phyloP scores from a whole-genome alignment of 495 filamentous ascomycete genomes.

The Penicillium verhagenii region DNA sequence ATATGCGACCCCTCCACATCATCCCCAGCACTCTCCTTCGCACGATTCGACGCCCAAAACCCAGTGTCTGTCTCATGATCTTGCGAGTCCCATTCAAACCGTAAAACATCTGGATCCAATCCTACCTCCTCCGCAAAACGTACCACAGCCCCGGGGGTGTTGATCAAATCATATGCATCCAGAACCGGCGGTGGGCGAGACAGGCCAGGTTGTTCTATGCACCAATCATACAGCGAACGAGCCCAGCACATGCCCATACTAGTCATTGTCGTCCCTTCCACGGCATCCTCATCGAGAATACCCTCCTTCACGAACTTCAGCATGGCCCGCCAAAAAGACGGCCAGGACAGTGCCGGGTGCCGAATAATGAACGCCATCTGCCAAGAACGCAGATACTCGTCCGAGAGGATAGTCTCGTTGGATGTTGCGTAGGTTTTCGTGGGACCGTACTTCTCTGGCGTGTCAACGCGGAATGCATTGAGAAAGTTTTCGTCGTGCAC shows the following conservation, averaged over 20 bases:
- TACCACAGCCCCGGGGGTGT: constrained; percentile 27
- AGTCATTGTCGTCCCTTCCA: constrained; percentile 4
- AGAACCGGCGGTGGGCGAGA: constrained; percentile 20
- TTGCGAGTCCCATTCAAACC: not conserved
- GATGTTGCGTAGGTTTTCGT: not conserved
- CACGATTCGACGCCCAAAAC: not conserved
- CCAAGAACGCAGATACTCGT: constrained; percentile 37
- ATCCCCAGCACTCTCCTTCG: not conserved
- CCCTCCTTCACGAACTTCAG: constrained; percentile 17
- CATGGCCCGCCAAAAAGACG: constrained; percentile 36
- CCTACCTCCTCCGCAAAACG: constrained; percentile 32
- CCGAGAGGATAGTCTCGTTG: constrained; percentile 42
- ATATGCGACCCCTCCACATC: not conserved
- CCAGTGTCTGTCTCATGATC: not conserved
- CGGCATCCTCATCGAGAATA: not conserved
- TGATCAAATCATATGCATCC: constrained; percentile 47
- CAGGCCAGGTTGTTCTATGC: constrained; percentile 13
- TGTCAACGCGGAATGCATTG: not conserved
- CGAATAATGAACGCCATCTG: constrained; percentile 43
- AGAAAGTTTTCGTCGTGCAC: constrained; percentile 16
- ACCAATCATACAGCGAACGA: constrained; percentile 36
- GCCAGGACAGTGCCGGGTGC: constrained; percentile 40
- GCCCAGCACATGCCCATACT: constrained; percentile 28
- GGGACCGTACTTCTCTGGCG: not conserved
- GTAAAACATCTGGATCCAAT: constrained; percentile 29